A percentile compares a stretch with the other conserved stretches of the same genome.
Evolutionary conservation across 768 basidiomycete species (phyloP).

Genomic region (Leccinum sublutescens): DNA sequence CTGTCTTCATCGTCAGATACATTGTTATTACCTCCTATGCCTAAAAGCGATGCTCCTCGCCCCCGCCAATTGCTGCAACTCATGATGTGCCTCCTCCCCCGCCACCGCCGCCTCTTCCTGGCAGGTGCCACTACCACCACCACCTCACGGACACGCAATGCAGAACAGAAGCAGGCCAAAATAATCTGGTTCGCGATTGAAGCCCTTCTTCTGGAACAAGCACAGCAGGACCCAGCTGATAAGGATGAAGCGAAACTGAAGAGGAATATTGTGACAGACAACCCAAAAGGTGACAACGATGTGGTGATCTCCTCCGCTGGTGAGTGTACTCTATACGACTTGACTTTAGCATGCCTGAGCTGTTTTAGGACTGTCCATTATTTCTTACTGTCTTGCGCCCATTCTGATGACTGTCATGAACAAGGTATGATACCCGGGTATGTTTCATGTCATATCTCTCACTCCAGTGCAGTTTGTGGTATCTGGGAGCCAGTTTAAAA

Average conservation of each 20-base stretch:
- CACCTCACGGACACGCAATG: too few relatives aligned
- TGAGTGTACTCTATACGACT: conserved; percentile 11
- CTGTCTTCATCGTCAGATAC: too few relatives aligned
- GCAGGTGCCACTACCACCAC: too few relatives aligned
- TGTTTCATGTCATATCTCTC: not conserved
- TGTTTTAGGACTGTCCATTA: conserved; percentile 67
- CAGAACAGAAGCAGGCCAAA: too few relatives aligned
- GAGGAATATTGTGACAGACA: conserved; percentile 47
- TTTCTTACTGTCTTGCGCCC: conserved; percentile 88
- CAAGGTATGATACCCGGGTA: conserved; percentile 56
- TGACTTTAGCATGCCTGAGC: not conserved
- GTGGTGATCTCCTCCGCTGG: conserved; percentile 20
- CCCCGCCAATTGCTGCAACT: too few relatives aligned
- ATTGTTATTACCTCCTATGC: too few relatives aligned
- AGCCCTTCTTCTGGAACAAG: too few relatives aligned
- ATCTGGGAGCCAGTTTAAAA: conserved; percentile 88
- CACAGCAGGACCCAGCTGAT: conserved; percentile 19
- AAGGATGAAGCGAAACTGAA: conserved; percentile 51
- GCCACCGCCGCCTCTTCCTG: too few relatives aligned
- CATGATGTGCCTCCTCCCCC: too few relatives aligned
- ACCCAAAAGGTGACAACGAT: conserved; percentile 18
- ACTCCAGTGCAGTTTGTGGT: conserved; percentile 74
- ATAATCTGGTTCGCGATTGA: too few relatives aligned
- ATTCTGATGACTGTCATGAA: conserved; percentile 98
- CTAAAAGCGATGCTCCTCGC: too few relatives aligned